A percentile compares a stretch with the other conserved stretches of the same genome.
These are phyloP conservation scores for Rhodotorula babjevae DNA, from an alignment of 768 basidiomycete genomes.

Conservation along the genomic window DNA sequence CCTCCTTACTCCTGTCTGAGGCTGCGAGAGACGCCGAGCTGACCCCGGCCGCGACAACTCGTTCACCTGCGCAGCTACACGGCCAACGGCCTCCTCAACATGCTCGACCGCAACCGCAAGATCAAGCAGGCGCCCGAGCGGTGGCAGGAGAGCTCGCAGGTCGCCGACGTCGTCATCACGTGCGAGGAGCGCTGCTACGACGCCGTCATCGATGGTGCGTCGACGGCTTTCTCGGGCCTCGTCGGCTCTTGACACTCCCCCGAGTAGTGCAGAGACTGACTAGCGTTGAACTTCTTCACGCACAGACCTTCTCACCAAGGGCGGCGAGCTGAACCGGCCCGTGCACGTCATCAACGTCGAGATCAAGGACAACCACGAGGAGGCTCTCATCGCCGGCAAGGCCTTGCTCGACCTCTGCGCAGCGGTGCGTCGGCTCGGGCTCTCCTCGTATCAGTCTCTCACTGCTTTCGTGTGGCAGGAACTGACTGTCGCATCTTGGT, in stretches of 20 bases:
- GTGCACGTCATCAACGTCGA: conserved; percentile 97
- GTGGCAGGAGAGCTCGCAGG: conserved; percentile 84
- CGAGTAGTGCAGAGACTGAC: too few species aligned
- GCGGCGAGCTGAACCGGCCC: conserved; percentile 86
- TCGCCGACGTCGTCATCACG: conserved; percentile 96
- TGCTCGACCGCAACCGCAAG: conserved; percentile 91
- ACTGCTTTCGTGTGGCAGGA: too few species aligned
- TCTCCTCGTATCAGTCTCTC: not conserved
- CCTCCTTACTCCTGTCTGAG: not conserved
- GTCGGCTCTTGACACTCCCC: not conserved
- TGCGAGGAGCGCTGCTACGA: conserved; percentile 99
- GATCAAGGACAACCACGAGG: conserved; percentile 98
- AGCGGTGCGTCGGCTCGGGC: conserved; percentile 55
- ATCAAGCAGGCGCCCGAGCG: conserved; percentile 90
- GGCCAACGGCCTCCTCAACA: conserved; percentile 85
- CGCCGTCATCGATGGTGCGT: conserved; percentile 90
- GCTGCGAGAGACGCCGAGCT: too few species aligned
- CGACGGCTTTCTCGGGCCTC: not conserved
- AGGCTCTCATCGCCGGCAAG: conserved; percentile 89
- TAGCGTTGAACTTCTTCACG: not conserved
- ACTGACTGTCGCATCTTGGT: not conserved
- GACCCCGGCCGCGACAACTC: too few species aligned
- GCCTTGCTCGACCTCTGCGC: conserved; percentile 87
- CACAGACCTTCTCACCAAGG: conserved; percentile 74
- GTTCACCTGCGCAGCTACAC: conserved; percentile 61